These are phyloP conservation scores for Ceratocystis destructans DNA, from an alignment of 2,329 filamentous ascomycete genomes.

Conservation along the genomic window DNA sequence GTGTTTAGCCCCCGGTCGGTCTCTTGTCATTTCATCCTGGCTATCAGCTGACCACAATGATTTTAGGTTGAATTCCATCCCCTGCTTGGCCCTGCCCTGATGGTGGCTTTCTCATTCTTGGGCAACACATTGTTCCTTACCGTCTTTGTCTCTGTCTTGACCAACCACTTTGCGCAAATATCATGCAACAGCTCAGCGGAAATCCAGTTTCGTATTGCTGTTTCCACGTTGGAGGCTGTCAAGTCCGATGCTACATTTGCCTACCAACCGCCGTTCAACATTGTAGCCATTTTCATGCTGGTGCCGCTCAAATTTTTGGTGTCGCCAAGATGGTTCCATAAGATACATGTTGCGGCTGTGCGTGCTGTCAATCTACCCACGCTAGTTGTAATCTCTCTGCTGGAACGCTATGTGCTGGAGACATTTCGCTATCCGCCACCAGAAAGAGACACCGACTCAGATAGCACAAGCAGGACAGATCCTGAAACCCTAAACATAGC, in stretches of 20 bases:
- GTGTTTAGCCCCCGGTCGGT: background rate
- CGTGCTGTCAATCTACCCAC: constrained; percentile 62
- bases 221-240: constrained; percentile 72
- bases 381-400: constrained; percentile 54
- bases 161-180: constrained; percentile 69
- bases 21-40: background rate
- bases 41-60: constrained; percentile 34
- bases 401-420: constrained; percentile 55
- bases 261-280: constrained; percentile 72
- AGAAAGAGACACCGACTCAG: constrained; percentile 20
- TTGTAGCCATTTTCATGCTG: constrained; percentile 59
- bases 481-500: constrained; percentile 18
- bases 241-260: constrained; percentile 74
- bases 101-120: constrained; percentile 73
- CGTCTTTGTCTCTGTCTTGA: constrained; percentile 74
- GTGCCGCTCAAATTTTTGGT: constrained; percentile 66
- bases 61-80: constrained; percentile 59
- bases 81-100: constrained; percentile 63
- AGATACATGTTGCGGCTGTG: constrained; percentile 68
- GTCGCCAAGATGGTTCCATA: constrained; percentile 77
- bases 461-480: background rate
- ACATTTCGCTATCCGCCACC: constrained; percentile 18
- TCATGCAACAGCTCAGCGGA: constrained; percentile 66
- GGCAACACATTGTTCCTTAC: constrained; percentile 84
- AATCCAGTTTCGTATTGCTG: constrained; percentile 67